Percentiles rank a stretch among this genome's conserved stretches.
phyloP scores from a whole-genome alignment of 192 early-diverging fungal genomes.

The Coemansia guatemalensis region DNA sequence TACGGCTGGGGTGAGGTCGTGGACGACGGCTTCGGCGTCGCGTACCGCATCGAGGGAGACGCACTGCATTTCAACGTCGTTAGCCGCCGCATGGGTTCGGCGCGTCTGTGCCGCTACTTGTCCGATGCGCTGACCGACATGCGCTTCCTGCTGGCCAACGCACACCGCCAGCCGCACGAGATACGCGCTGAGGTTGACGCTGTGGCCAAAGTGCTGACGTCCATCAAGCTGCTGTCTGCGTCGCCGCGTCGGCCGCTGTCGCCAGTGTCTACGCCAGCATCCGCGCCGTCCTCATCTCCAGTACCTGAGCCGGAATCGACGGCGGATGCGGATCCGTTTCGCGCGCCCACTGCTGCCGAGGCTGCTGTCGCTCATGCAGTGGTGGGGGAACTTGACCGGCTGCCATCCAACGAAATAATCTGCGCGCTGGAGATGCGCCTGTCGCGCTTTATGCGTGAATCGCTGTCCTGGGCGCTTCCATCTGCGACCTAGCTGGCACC shows the following conservation, averaged over 20 bases:
- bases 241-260: constrained; percentile 26
- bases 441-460: constrained; percentile 54
- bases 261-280: constrained; percentile 8
- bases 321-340: constrained; percentile 17
- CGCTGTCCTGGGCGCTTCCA: constrained; percentile 50
- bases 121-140: constrained; percentile 71
- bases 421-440: constrained; percentile 48
- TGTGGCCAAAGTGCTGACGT: constrained; percentile 44
- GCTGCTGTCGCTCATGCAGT: constrained; percentile 21
- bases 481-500: constrained; percentile 29
- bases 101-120: constrained; percentile 61
- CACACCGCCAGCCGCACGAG: constrained; percentile 54
- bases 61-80: constrained; percentile 54
- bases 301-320: neutral
- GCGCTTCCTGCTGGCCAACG: constrained; percentile 53
- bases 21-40: constrained; percentile 58
- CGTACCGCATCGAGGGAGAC: constrained; percentile 55
- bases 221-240: constrained; percentile 48
- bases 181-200: constrained; percentile 53
- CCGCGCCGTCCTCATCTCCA: neutral
- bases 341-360: constrained; percentile 17
- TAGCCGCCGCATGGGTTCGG: constrained; percentile 47
- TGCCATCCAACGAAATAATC: constrained; percentile 52
- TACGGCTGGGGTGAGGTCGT: constrained; percentile 65
- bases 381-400: constrained; percentile 44